Conservation (phyloP, 805 yeast genomes). For the Saturnispora quitensis region DNA sequence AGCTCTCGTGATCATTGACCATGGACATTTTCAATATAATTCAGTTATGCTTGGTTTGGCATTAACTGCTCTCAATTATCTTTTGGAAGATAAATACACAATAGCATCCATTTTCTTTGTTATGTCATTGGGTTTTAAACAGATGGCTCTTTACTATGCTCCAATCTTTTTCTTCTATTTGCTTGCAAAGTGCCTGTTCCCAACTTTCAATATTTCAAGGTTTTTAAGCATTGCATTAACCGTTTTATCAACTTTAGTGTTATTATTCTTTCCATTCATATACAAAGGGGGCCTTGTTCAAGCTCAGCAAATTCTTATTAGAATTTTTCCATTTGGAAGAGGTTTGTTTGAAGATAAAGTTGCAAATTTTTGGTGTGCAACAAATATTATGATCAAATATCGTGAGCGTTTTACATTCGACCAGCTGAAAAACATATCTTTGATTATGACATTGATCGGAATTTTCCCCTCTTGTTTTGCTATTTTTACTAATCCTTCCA, state of each 20-base stretch:
- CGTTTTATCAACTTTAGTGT: conserved; percentile 44
- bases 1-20: conserved; percentile 73
- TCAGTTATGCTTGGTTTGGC: conserved; percentile 89
- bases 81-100: conserved; percentile 53
- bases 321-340: conserved; percentile 87
- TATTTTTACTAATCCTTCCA: conserved; percentile 42
- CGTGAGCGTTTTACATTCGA: conserved; percentile 41
- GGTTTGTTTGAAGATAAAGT: conserved; percentile 97
- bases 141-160: conserved; percentile 90
- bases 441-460: conserved; percentile 41
- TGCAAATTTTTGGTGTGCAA: conserved; percentile 96
- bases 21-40: conserved; percentile 96
- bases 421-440: conserved; percentile 52
- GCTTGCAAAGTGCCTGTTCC: conserved; percentile 41
- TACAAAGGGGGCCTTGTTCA: conserved; percentile 38
- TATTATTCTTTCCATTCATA: conserved; percentile 54
- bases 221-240: conserved; percentile 55
- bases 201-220: conserved; percentile 42
- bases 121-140: conserved; percentile 75
- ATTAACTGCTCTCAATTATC: conserved; percentile 53
- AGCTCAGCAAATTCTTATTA: conserved; percentile 44
- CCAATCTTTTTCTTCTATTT: conserved; percentile 81
- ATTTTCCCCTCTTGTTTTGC: conserved; percentile 49
- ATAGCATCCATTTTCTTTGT: conserved; percentile 73
- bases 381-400: conserved; percentile 70